Evolutionary conservation across 1,139 yeast species (phyloP), one percentile per base, ranked within the genome.

Genomic region (Geotrichum bryndzae): DNA sequence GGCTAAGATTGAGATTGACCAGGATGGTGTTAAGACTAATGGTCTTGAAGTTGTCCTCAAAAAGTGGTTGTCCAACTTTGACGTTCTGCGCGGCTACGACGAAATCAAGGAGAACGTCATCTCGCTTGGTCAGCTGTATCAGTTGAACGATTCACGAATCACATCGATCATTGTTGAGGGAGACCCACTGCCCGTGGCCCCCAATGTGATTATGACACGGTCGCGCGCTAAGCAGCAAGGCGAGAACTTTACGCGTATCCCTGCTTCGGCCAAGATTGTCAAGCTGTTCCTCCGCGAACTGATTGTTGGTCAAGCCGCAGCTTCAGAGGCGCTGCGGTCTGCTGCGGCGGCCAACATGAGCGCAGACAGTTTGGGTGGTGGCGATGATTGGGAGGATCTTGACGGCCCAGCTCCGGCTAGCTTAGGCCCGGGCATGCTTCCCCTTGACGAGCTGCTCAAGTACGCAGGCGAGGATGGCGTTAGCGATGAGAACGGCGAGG

Each of bases 51-150:
- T 77, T 2, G 82, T 87, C 1, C 71, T 89, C 57, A 86, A 87
- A 4, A 86, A 88, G 61, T 92, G 98, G 97, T 81, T 92, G 59
- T 84, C 84, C 48, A 83, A 91, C 1, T 92, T 89, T 74, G 95
- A 89, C 68, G 84, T 87, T 1, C 82, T 92, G 54, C 79, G 95
- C 63, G 97, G 97, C 0, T 86, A 82, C 64, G 88, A 86, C 51
- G 85, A 84, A 64, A 90, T 92, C 61, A 80, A 82, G 66, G 84
- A 84, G 63, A 89, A 89, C 70, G 82, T 90, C 4, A 72, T 83
- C 52, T 96, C 97, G 0, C 77, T 94, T 54, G 84, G 84, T 33
- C 82, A 83, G 63, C 76, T 92, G 0, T 90, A 80, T 67, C 77
- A 84, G 31, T 75, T 87, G 25, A 77, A 82, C 35, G 92, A 88